Percentiles rank a stretch among this genome's conserved stretches.
These are phyloP conservation scores for Torulaspora microellipsoides DNA, from an alignment of 805 yeast genomes.

Conservation along the genomic window DNA sequence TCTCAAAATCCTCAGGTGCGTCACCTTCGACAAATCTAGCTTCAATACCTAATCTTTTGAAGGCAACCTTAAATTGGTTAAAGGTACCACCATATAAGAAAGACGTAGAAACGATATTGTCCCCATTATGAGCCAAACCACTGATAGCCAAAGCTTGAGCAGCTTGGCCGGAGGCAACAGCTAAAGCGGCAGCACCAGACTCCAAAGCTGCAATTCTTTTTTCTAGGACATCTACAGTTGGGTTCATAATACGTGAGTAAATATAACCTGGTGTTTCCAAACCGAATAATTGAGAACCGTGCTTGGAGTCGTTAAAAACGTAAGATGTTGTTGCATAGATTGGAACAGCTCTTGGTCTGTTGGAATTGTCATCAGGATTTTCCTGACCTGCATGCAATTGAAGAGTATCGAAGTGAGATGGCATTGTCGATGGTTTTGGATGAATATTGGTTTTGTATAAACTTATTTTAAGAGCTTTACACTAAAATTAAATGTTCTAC, in stretches of 20 bases:
- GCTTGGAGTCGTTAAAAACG: conserved; percentile 80
- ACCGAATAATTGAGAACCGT: conserved; percentile 88
- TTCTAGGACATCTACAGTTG: conserved; percentile 89
- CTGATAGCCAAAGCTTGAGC: conserved; percentile 85
- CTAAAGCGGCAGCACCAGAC: conserved; percentile 86
- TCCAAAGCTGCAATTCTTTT: conserved; percentile 89
- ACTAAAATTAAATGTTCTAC: no score
- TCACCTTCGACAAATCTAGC: conserved; percentile 84
- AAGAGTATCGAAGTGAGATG: conserved; percentile 78
- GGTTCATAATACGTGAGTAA: conserved; percentile 88
- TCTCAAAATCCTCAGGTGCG: conserved; percentile 62
- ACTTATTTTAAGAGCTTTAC: no score
- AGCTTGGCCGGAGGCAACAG: conserved; percentile 93
- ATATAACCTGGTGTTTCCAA: conserved; percentile 79
- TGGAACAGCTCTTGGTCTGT: conserved; percentile 84
- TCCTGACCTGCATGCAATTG: conserved; percentile 95
- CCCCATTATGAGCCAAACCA: conserved; percentile 82
- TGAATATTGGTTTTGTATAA: no score
- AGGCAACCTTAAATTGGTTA: conserved; percentile 89
- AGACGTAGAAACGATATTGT: conserved; percentile 82
- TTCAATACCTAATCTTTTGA: conserved; percentile 84
- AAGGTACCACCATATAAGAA: conserved; percentile 93
- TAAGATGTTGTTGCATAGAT: conserved; percentile 89
- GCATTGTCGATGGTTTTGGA: conserved; percentile 29
- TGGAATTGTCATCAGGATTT: conserved; percentile 52